Conservation (phyloP, 495 filamentous ascomycete genomes). For the Penicillium ucsense region DNA sequence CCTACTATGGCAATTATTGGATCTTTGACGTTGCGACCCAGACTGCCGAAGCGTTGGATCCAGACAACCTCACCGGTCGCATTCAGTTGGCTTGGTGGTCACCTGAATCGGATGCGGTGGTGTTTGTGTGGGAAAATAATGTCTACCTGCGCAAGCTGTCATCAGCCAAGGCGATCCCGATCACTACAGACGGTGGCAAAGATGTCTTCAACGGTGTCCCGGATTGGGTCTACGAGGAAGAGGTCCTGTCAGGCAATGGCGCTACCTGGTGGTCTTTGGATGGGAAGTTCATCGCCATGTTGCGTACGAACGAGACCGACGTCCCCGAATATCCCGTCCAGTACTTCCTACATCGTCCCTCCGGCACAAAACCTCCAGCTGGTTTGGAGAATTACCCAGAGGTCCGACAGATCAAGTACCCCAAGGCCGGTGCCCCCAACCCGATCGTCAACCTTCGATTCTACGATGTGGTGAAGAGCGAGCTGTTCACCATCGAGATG, state of each 20-base stretch:
- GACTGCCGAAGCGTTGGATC: conserved; percentile 67
- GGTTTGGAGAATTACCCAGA: conserved; percentile 90
- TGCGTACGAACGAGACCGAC: conserved; percentile 83
- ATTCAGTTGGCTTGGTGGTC: conserved; percentile 88
- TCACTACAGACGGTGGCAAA: conserved; percentile 77
- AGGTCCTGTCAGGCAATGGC: conserved; percentile 71
- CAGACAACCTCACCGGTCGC: conserved; percentile 50
- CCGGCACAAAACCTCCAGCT: conserved; percentile 55
- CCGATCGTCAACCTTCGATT: conserved; percentile 80
- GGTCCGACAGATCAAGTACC: conserved; percentile 87
- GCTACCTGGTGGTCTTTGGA: conserved; percentile 93
- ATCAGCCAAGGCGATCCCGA: conserved; percentile 48
- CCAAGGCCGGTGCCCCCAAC: conserved; percentile 90
- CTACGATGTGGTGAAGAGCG: conserved; percentile 72
- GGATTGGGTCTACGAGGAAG: conserved; percentile 98
- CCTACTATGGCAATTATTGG: conserved; percentile 77
- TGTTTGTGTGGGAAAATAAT: conserved; percentile 83
- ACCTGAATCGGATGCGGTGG: conserved; percentile 72
- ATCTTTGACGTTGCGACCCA: conserved; percentile 86
- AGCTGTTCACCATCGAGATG: conserved; percentile 71
- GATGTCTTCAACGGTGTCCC: conserved; percentile 95
- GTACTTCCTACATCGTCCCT: conserved; percentile 84
- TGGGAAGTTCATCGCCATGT: conserved; percentile 78
- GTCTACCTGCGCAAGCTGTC: conserved; percentile 68
- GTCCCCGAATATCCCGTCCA: conserved; percentile 93